A percentile compares a stretch with the other conserved stretches of the same genome.
phyloP scores from a whole-genome alignment of 148 eudicot species.

The Simmondsia chinensis region DNA sequence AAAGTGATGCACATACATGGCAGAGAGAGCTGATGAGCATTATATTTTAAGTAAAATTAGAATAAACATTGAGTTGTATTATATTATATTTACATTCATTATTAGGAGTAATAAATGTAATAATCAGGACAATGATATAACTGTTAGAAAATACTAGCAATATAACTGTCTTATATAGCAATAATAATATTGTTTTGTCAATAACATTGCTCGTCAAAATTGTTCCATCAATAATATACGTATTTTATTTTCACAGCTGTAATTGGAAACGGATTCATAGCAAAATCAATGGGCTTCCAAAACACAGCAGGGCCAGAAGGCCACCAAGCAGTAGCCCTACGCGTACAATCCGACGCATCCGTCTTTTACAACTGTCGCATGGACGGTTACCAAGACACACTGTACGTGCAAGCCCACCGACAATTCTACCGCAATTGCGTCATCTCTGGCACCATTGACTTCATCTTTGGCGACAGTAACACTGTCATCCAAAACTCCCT shows the following conservation, averaged over 20 bases:
- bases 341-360: slow-evolving; percentile 44
- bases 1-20: too few relatives aligned
- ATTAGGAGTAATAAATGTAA: too few relatives aligned
- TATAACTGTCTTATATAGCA: too few relatives aligned
- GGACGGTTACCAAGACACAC: slow-evolving; percentile 51
- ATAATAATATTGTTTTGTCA: too few relatives aligned
- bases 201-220: too few relatives aligned
- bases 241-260: slow-evolving; percentile 19
- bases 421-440: slow-evolving; percentile 49
- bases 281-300: slow-evolving; percentile 44
- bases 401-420: slow-evolving; percentile 37
- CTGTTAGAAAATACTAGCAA: too few relatives aligned
- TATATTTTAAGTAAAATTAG: too few relatives aligned
- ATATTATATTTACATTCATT: too few relatives aligned
- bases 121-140: too few relatives aligned
- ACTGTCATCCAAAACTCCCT: slow-evolving; percentile 45
- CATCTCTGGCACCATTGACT: slow-evolving; percentile 42
- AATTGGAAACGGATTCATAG: slow-evolving; percentile 44
- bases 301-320: slow-evolving; percentile 59
- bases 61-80: too few relatives aligned
- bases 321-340: slow-evolving; percentile 66
- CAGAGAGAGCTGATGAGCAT: too few relatives aligned
- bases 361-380: slow-evolving; percentile 44
- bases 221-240: not conserved
- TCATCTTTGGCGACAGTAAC: slow-evolving; percentile 45